These are phyloP conservation scores for Isoetes engelmannii DNA, from an alignment of 83 land plant species.

Conservation along the genomic window DNA sequence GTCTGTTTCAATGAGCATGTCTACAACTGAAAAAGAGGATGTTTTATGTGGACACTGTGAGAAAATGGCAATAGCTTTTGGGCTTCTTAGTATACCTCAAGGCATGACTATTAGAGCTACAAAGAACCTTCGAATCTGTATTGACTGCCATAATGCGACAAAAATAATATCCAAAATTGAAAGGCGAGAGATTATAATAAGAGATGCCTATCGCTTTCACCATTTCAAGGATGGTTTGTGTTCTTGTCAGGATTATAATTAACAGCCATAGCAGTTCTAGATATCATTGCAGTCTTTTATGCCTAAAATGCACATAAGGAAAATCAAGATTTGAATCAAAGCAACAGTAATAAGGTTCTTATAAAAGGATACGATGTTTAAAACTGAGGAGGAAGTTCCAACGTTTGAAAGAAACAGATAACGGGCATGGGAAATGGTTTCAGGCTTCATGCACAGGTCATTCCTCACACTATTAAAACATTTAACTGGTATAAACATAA, in stretches of 20 bases:
- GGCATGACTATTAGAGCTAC: slow-evolving; percentile 24
- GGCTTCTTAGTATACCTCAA: slow-evolving; percentile 26
- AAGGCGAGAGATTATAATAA: slow-evolving; percentile 30
- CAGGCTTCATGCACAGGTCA: no score
- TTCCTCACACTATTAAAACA: no score
- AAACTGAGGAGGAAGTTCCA: no score
- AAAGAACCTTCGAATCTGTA: slow-evolving; percentile 47
- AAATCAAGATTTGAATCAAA: no score
- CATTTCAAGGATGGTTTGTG: slow-evolving; percentile 30
- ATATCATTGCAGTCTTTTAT: no score
- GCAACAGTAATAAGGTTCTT: no score
- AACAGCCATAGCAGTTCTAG: no score
- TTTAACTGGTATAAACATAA: no score
- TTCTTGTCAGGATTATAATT: not conserved
- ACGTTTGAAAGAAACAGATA: no score
- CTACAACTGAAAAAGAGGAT: not conserved
- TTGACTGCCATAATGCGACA: slow-evolving; percentile 42
- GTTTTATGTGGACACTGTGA: slow-evolving; percentile 38
- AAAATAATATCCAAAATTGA: slow-evolving; percentile 31
- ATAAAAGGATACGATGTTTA: no score
- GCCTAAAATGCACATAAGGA: no score
- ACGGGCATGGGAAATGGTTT: no score
- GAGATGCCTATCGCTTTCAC: slow-evolving; percentile 42
- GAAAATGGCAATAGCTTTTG: slow-evolving; percentile 51
- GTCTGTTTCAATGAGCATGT: not conserved